phyloP scores from a whole-genome alignment of 1,284 basidiomycete genomes.

The Mycena citricolor region DNA sequence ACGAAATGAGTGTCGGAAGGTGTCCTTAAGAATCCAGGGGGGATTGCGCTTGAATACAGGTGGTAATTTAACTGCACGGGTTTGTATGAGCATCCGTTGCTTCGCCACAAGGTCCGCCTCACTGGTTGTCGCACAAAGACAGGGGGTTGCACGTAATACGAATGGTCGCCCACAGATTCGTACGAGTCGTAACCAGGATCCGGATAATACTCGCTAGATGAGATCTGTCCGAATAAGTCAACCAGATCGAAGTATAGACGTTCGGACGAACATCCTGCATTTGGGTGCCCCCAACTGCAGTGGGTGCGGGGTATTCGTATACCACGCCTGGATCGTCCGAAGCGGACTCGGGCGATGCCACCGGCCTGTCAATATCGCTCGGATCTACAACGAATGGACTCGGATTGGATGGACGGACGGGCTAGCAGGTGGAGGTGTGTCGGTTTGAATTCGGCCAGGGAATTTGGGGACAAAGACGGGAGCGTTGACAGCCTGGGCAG shows the following conservation, averaged over 20 bases:
- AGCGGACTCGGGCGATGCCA: too few species aligned
- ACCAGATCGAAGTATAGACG: too few species aligned
- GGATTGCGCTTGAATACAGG: constrained; percentile 73
- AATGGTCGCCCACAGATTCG: constrained; percentile 40
- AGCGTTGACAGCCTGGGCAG: constrained; percentile 62
- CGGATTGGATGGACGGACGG: too few species aligned
- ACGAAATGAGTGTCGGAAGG: constrained; percentile 57
- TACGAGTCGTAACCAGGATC: constrained; percentile 26
- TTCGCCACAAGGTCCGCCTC: constrained; percentile 31
- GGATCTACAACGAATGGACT: too few species aligned
- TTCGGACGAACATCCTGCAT: too few species aligned
- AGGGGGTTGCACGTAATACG: constrained; percentile 51
- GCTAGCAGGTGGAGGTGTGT: constrained; percentile 15
- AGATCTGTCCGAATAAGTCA: constrained; percentile 9
- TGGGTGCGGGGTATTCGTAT: too few species aligned
- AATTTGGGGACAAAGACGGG: constrained; percentile 83
- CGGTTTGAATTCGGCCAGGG: constrained; percentile 15
- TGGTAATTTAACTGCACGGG: constrained; percentile 80
- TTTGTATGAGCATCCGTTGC: background rate
- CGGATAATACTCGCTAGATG: constrained; percentile 33
- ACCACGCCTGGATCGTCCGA: too few species aligned
- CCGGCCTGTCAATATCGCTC: too few species aligned
- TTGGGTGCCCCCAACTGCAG: too few species aligned
- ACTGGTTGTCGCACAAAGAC: constrained; percentile 70
- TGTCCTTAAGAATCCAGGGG: constrained; percentile 54